Evolutionary conservation across 345 rosid species (phyloP), one percentile per base, ranked within the genome.

Genomic region (Bruguiera parviflora): DNA sequence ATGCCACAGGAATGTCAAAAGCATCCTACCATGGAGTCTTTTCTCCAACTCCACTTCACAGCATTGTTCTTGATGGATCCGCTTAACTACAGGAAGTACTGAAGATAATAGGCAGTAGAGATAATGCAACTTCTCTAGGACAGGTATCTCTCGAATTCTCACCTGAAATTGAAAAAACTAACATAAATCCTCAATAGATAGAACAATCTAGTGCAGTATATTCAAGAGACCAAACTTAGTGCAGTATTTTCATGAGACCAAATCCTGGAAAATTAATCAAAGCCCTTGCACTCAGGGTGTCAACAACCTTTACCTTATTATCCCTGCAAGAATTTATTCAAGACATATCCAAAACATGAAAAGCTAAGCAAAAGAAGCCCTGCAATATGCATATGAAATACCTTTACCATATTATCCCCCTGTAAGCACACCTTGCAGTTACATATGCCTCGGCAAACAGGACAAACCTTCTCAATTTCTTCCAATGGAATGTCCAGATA

Each of bases 401-500:
- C 99, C 98, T 95, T 95, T 59, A 92, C 77, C 82, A 85, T 75
- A 78, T 90, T 88, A 83, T 87, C 97, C 24, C 87, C 84, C 66
- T 92, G 90, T 66, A 92, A 68, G 83, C 99, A 95, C 33, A 77
- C 80, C 86, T 87, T 89, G 82, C 97, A 95, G 79, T 79, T 80
- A 83, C 99, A 95, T 69, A 83, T 78, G 67, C 99, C 98, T 59
- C 89, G 91, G 77, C 99, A 95, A 25, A 86, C 94, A 76, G 98
- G 99, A 77, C 99, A 95, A 60, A 75, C 78, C 85, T 87, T 89
- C 86, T 86, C 91, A 35, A 87, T 76, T 81, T 95, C 98, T 77
- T 90, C 97, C 73, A 74, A 55, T 33, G 92, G 77, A 75, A 84
- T 80, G 53, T 85, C 79, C 2, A 86, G 80, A 79, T 89, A 90